These are phyloP conservation scores for Osmozyma mogii DNA, from an alignment of 805 yeast genomes.

Conservation along the genomic window DNA sequence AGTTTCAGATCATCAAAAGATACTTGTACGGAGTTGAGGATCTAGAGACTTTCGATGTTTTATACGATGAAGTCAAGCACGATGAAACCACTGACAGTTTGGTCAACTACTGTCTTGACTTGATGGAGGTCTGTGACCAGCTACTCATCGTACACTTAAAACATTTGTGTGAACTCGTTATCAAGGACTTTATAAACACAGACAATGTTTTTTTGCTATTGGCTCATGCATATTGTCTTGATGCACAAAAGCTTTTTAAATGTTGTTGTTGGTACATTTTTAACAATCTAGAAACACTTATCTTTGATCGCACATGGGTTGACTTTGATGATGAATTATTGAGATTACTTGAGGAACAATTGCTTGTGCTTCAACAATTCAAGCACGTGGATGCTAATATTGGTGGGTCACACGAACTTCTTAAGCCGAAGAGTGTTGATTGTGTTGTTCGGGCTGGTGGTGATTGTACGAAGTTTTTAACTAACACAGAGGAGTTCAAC, in stretches of 20 bases:
- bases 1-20: slow-evolving; percentile 43
- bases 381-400: slow-evolving; percentile 15
- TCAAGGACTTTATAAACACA: slow-evolving; percentile 46
- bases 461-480: slow-evolving; percentile 20
- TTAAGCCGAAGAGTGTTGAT: not conserved
- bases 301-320: slow-evolving; percentile 37
- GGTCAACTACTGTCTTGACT: slow-evolving; percentile 46
- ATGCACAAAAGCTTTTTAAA: slow-evolving; percentile 48
- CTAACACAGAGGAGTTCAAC: slow-evolving; percentile 15
- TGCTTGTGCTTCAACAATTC: slow-evolving; percentile 22
- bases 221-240: slow-evolving; percentile 42
- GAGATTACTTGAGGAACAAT: slow-evolving; percentile 19
- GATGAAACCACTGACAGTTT: slow-evolving; percentile 30
- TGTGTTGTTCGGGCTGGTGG: slow-evolving; percentile 7
- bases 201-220: slow-evolving; percentile 56
- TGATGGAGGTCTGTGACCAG: slow-evolving; percentile 57
- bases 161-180: slow-evolving; percentile 50
- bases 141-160: slow-evolving; percentile 52
- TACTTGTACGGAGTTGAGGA: slow-evolving; percentile 52
- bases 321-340: slow-evolving; percentile 22
- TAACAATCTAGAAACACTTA: slow-evolving; percentile 53
- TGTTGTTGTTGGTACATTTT: slow-evolving; percentile 64
- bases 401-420: slow-evolving; percentile 3
- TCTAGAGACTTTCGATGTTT: slow-evolving; percentile 29
- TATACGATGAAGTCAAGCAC: slow-evolving; percentile 11